Evolutionary conservation across 139 green algal genomes (phyloP), one percentile per base, ranked within the genome.

Genomic region (Coelastrella sp.): DNA sequence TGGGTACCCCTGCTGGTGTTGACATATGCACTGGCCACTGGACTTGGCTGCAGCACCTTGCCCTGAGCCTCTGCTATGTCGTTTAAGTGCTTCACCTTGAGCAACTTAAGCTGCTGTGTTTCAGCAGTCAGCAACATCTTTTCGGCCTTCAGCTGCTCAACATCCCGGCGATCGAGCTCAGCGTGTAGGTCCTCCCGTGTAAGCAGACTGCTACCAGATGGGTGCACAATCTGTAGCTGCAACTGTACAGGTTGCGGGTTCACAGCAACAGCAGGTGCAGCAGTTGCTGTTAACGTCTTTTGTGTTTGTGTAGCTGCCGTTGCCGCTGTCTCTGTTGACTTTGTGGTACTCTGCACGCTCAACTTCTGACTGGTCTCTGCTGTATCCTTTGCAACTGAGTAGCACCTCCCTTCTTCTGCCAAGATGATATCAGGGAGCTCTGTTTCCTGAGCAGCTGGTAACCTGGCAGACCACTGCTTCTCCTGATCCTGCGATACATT

Each of bases 1-100:
- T 17, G 50, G 38, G 19, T 38, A n/a, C 69, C 69, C 25, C 69
- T 59, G 69, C 69, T 78, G 23, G 69, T 78, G 69, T 60, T 78
- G 40, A 78, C 21, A 11, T 69, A 69, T 15, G 27, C 57, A 30
- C 21, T 66, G n/a, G n/a, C n/a, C n/a, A n/a, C n/a, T n/a, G n/a
- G n/a, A n/a, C n/a, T n/a, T n/a, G n/a, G n/a, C 19, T 30, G 57
- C 5, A 30, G 57, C n/a, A n/a, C n/a, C n/a, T n/a, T 30, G 21
- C 57, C 17, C 17, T 64, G 53, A 25, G 27, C 6, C 53, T 64
- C 19, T 8, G 19, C 53, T 8, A 64, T 2, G 6, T 77, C n/a
- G 6, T 53, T 17, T 50, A 63, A 21, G 32, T 68, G 50, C 30
- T 23, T 19, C 48, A 50, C 25, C 35, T 81, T 81, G 32, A 68